Conservation (phyloP, 2,329 filamentous ascomycete species). For the Paracoccidioides brasiliensis region DNA sequence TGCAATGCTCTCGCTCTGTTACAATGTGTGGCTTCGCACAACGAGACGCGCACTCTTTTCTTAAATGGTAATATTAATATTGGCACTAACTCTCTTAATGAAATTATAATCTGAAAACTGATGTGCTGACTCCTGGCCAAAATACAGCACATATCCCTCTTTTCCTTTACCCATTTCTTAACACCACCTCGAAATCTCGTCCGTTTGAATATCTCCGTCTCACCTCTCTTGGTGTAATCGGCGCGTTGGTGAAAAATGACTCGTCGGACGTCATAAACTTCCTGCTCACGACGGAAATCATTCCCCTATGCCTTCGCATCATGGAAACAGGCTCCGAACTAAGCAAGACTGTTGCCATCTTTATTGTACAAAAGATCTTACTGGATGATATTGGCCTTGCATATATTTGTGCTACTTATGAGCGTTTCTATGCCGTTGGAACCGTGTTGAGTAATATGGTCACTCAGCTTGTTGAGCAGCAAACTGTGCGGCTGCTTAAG, state of each 20-base stretch:
- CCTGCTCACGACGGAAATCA: constrained; percentile 94
- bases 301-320: constrained; percentile 89
- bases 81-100: background rate
- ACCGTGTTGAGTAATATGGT: constrained; percentile 99
- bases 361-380: constrained; percentile 98
- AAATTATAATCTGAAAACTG: background rate
- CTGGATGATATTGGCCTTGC: constrained; percentile 92
- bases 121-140: background rate
- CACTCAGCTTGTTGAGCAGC: constrained; percentile 89
- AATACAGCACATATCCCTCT: constrained; percentile 80
- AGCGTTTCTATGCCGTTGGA: constrained; percentile 94
- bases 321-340: constrained; percentile 99
- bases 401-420: constrained; percentile 97
- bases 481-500: constrained; percentile 89
- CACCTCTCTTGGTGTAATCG: constrained; percentile 91
- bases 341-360: constrained; percentile 97
- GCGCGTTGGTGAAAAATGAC: constrained; percentile 95
- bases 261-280: constrained; percentile 99
- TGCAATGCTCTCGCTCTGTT: constrained; percentile 93
- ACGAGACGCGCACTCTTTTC: constrained; percentile 87
- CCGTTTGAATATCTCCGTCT: constrained; percentile 95
- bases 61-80: constrained; percentile 56
- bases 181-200: constrained; percentile 94
- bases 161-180: constrained; percentile 95
- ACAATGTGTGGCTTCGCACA: constrained; percentile 94